Conservation (phyloP, 169 alveolate genomes). For the Plasmodium gaboni region DNA sequence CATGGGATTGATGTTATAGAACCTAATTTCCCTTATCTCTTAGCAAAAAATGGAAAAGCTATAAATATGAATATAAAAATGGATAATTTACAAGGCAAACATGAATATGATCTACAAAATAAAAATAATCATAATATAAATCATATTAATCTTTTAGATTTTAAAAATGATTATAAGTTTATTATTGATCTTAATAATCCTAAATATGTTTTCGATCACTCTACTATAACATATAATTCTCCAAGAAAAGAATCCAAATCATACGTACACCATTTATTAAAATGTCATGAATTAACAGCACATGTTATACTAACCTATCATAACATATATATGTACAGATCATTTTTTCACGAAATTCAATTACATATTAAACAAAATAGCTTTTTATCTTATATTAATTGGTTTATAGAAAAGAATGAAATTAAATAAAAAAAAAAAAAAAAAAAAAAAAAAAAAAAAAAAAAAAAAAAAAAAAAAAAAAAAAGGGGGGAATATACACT, state of each 20-base stretch:
- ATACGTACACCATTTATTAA: slow-evolving; percentile 79
- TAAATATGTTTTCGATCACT: slow-evolving; percentile 51
- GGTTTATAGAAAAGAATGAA: slow-evolving; percentile 46
- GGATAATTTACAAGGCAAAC: background rate
- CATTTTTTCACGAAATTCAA: slow-evolving; percentile 76
- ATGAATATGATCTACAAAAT: background rate
- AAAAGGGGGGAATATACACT: too few relatives aligned
- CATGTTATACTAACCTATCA: slow-evolving; percentile 74
- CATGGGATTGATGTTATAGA: slow-evolving; percentile 80
- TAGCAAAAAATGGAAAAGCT: slow-evolving; percentile 79
- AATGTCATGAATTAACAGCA: slow-evolving; percentile 80
- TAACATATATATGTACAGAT: slow-evolving; percentile 75
- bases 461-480: too few relatives aligned
- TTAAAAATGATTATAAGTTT: slow-evolving; percentile 41
- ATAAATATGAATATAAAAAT: slow-evolving; percentile 53
- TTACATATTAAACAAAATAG: slow-evolving; percentile 38
- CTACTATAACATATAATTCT: slow-evolving; percentile 69
- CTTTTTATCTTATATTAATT: slow-evolving; percentile 29
- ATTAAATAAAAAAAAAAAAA: background rate
- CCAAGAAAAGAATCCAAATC: slow-evolving; percentile 78
- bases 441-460: too few relatives aligned
- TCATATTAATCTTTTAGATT: slow-evolving; percentile 37
- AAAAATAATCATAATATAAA: background rate
- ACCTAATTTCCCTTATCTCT: slow-evolving; percentile 75
- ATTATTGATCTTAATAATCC: slow-evolving; percentile 77